phyloP scores from a whole-genome alignment of 2,329 filamentous ascomycete species.

The Cryphonectria nitschkei region DNA sequence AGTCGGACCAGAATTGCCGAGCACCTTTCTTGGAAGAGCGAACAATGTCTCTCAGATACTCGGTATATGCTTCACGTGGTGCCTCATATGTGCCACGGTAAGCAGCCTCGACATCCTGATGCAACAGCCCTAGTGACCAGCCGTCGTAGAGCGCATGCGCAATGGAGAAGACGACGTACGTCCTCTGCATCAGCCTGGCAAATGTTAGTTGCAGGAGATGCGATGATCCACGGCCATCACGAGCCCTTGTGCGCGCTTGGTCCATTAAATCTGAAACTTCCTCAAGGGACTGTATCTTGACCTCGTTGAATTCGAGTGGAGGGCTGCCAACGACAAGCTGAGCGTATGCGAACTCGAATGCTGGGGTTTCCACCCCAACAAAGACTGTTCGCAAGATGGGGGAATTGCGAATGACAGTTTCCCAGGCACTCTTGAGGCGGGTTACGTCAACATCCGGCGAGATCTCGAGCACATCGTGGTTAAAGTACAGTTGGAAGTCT shows the following conservation, averaged over 20 bases:
- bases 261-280: constrained; percentile 44
- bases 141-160: constrained; percentile 90
- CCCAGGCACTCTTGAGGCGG: constrained; percentile 65
- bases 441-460: constrained; percentile 55
- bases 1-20: constrained; percentile 70
- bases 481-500: constrained; percentile 78
- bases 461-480: constrained; percentile 76
- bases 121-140: constrained; percentile 76
- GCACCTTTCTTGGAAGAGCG: constrained; percentile 47
- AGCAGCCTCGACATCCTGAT: constrained; percentile 68
- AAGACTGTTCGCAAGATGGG: constrained; percentile 81
- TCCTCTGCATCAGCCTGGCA: constrained; percentile 38
- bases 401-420: constrained; percentile 58
- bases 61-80: constrained; percentile 52
- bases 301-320: constrained; percentile 31
- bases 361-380: constrained; percentile 63
- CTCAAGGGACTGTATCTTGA: constrained; percentile 35
- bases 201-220: constrained; percentile 56
- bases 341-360: constrained; percentile 54
- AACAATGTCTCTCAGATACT: constrained; percentile 59
- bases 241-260: constrained; percentile 44
- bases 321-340: constrained; percentile 48
- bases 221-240: constrained; percentile 39
- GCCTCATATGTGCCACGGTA: constrained; percentile 53
- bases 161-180: constrained; percentile 68